Evolutionary conservation across 306 rosid species (phyloP), one percentile per base, ranked within the genome.

Genomic region (Acacia crassicarpa): DNA sequence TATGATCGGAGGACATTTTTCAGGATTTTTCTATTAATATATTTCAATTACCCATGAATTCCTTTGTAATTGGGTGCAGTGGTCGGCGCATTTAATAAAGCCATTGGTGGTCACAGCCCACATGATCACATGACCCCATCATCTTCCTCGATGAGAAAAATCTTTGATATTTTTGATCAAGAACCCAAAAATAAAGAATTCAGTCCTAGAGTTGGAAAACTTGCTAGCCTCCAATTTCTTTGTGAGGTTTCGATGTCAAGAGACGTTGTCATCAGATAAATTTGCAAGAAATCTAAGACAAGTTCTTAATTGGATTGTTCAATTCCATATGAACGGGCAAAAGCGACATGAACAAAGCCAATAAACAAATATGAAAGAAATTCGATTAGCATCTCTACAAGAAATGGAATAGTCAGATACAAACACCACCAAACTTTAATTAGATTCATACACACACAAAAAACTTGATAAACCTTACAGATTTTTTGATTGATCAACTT

Each of bases 351-450:
- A 19, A 40, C 74, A 66, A 14, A 75, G 30, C 3, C 74, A 40
- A n/a, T 61, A 61, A 12, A 61, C 38, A 83, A 9, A 63, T 38
- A 63, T 38, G n/a, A 73, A 56, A 67, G 65, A 59, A 78, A 67
- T 73, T 82, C 8, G 17, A 78, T 58, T 35, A 85, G 59, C 66
- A 45, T 76, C 74, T 23, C 72, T 63, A 81, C 59, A 56, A 77
- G 10, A 70, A 76, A 63, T 70, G 25, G 76, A 62, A 8, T 49
- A 62, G 56, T 75, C 68, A 49, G 12, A 76, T 62, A 70, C 72
- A 70, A 2, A 54, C 38, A 33, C 49, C 19, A 76, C 66, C 71
- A 49, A n/a, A 69, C 33, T 41, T 49, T 22, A n/a, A n/a, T n/a
- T n/a, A 77, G 17, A 46, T 20, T 40, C 41, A 66, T 25, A n/a